phyloP scores from a whole-genome alignment of 352 stramenopile species.

The Phytophthora pistaciae region DNA sequence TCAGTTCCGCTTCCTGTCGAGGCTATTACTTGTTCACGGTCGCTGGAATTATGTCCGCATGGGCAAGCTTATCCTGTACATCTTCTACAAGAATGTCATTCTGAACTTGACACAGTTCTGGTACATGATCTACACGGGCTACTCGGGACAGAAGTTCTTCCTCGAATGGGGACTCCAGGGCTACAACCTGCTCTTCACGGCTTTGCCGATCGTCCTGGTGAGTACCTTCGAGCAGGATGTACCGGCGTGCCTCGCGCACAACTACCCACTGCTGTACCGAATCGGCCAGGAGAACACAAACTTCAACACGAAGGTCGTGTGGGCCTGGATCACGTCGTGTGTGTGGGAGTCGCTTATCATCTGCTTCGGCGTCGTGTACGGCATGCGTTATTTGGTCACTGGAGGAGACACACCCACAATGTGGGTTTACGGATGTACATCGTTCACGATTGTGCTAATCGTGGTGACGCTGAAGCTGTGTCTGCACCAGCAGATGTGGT shows the following conservation, averaged over 20 bases:
- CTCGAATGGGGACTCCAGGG: conserved; percentile 88
- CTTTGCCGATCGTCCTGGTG: conserved; percentile 85
- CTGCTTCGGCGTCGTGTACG: conserved; percentile 84
- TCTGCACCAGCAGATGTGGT: conserved; percentile 89
- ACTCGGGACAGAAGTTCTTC: conserved; percentile 90
- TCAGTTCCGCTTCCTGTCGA: conserved; percentile 94
- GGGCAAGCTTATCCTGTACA: conserved; percentile 94
- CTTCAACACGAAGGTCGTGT: conserved; percentile 90
- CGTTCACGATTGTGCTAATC: conserved; percentile 95
- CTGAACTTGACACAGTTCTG: conserved; percentile 96
- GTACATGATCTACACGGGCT: conserved; percentile 94
- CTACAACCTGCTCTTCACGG: conserved; percentile 92
- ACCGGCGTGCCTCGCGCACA: conserved; percentile 66
- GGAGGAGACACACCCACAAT: conserved; percentile 92
- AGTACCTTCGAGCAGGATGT: conserved; percentile 90
- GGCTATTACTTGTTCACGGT: conserved; percentile 93
- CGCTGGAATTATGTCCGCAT: conserved; percentile 96
- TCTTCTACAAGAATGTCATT: conserved; percentile 98
- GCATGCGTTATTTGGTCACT: conserved; percentile 80
- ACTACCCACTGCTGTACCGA: conserved; percentile 84
- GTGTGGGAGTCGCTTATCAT: conserved; percentile 88
- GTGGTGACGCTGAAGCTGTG: conserved; percentile 96
- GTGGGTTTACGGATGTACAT: conserved; percentile 94
- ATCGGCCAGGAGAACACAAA: conserved; percentile 86
- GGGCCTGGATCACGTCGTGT: conserved; percentile 84